Conservation (phyloP, 2,329 filamentous ascomycete genomes). For the Ampelomyces quisqualis region DNA sequence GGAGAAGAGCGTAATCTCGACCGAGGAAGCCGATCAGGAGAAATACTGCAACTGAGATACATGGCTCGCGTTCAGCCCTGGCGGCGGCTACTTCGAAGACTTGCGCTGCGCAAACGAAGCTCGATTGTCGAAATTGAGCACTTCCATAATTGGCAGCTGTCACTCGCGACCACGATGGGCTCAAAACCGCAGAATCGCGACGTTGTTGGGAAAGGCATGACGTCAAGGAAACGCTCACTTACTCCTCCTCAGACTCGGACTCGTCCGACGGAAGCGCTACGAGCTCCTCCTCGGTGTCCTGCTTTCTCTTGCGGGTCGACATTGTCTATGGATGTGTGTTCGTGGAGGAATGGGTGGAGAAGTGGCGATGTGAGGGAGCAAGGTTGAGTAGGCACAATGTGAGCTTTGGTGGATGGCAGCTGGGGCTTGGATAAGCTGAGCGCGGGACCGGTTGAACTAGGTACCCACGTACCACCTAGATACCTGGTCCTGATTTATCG, state of each 20-base stretch:
- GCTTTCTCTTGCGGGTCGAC: constrained; percentile 50
- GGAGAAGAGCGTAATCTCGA: too few species aligned
- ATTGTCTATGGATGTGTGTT: constrained; percentile 23
- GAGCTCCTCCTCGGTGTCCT: constrained; percentile 47
- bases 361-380: constrained; percentile 11
- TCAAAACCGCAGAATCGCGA: constrained; percentile 22
- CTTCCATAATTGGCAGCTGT: constrained; percentile 10
- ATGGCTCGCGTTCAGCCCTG: too few species aligned
- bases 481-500: constrained; percentile 18
- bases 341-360: constrained; percentile 4
- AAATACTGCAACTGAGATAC: too few species aligned
- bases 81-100: too few species aligned
- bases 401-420: constrained; percentile 18
- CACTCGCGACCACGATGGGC: constrained; percentile 24
- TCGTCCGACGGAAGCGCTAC: constrained; percentile 48
- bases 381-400: constrained; percentile 21
- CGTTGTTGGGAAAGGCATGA: constrained; percentile 31
- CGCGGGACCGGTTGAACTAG: constrained; percentile 35
- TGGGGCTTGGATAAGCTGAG: constrained; percentile 18
- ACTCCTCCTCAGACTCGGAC: constrained; percentile 49
- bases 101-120: constrained; percentile 22
- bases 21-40: too few species aligned
- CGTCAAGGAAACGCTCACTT: constrained; percentile 42
- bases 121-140: constrained; percentile 8
- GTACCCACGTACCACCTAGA: too few species aligned